Percentiles rank a stretch among this genome's conserved stretches.
Evolutionary conservation across 371 early-diverging fungal genomes (phyloP).

Genomic region (Syncephalastrum sp.): DNA sequence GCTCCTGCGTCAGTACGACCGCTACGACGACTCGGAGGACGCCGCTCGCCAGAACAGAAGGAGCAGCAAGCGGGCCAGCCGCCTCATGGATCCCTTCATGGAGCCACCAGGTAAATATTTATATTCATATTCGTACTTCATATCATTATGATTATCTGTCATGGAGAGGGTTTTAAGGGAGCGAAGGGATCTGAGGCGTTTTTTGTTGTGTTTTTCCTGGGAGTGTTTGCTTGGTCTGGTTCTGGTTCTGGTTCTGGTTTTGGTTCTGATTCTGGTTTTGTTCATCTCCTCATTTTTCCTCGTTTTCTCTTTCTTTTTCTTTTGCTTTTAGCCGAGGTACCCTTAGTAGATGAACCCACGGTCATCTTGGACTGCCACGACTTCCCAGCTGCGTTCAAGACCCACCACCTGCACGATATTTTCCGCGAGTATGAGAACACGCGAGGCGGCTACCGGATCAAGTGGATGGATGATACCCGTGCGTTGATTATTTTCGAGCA

Average conservation of each 20-base stretch:
- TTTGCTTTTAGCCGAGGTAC: constrained; percentile 29
- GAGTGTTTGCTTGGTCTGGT: not conserved
- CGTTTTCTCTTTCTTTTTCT: not conserved
- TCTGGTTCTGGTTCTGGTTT: no score
- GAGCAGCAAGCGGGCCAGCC: constrained; percentile 37
- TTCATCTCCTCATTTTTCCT: not conserved
- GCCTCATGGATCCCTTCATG: constrained; percentile 38
- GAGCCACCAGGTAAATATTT: constrained; percentile 36
- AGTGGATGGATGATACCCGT: constrained; percentile 73
- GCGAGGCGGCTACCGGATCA: constrained; percentile 71
- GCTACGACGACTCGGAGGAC: constrained; percentile 29
- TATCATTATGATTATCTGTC: no score
- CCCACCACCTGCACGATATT: constrained; percentile 53
- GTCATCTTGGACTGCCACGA: constrained; percentile 50
- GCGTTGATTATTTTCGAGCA: constrained; percentile 71
- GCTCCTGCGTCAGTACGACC: constrained; percentile 47
- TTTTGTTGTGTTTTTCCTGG: not conserved
- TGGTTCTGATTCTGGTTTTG: no score
- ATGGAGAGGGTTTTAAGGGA: not conserved
- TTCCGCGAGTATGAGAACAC: constrained; percentile 51
- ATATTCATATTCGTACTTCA: no score
- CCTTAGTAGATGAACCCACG: constrained; percentile 44
- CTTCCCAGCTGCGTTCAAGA: constrained; percentile 52
- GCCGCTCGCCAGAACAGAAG: constrained; percentile 8
- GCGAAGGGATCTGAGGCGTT: not conserved